Conservation (phyloP, 2,329 filamentous ascomycete species). For the Alternaria sp. region DNA sequence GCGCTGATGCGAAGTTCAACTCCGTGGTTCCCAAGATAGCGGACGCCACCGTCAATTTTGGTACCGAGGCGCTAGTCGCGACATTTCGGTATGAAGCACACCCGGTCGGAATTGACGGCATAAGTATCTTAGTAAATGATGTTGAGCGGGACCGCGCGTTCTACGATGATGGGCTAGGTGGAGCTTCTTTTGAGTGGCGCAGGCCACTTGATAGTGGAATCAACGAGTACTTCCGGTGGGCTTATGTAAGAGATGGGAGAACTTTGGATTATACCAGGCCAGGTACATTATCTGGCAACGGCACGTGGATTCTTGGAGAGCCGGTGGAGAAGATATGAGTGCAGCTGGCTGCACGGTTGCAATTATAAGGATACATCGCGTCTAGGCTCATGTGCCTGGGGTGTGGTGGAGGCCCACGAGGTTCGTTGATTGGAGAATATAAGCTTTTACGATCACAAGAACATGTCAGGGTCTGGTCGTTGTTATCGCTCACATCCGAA, state of each 20-base stretch:
- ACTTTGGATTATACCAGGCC: constrained; percentile 43
- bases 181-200: constrained; percentile 29
- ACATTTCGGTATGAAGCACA: constrained; percentile 64
- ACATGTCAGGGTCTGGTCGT: not conserved
- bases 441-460: not conserved
- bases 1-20: constrained; percentile 58
- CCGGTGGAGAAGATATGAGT: constrained; percentile 19
- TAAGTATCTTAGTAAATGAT: constrained; percentile 83
- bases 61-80: constrained; percentile 56
- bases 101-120: constrained; percentile 66
- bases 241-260: constrained; percentile 34
- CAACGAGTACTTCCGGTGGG: constrained; percentile 47
- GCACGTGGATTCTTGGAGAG: constrained; percentile 38
- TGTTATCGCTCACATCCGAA: not conserved
- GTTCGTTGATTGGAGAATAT: not conserved
- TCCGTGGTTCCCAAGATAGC: constrained; percentile 62
- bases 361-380: not conserved
- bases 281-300: constrained; percentile 34
- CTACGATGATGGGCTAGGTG: constrained; percentile 23
- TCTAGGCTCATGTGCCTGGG: not conserved
- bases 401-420: not conserved
- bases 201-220: constrained; percentile 49
- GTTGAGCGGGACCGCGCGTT: constrained; percentile 67
- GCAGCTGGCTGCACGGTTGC: not conserved
- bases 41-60: constrained; percentile 21